These are phyloP conservation scores for Dacryopinax spathularia DNA, from an alignment of 768 basidiomycete species.

Conservation along the genomic window DNA sequence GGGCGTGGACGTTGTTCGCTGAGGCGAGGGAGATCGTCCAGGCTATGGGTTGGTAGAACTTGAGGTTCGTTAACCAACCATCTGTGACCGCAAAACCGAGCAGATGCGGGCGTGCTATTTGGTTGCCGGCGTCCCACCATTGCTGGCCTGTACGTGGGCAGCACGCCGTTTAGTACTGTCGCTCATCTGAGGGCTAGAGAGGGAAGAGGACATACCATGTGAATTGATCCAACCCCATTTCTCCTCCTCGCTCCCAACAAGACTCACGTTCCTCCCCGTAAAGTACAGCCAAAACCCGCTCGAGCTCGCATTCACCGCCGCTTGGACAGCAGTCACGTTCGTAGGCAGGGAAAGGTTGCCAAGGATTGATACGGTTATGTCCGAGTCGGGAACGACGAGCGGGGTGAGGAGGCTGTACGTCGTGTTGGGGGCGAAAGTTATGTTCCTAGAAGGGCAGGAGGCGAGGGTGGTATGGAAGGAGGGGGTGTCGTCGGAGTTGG, in stretches of 20 bases:
- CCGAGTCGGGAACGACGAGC: slow-evolving; percentile 13
- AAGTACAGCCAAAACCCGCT: not conserved
- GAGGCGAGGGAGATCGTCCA: slow-evolving; percentile 28
- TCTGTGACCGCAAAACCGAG: slow-evolving; percentile 36
- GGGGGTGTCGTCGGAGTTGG: not conserved
- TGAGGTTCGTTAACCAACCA: slow-evolving; percentile 28
- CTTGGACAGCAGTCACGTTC: slow-evolving; percentile 32
- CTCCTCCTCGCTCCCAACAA: not conserved
- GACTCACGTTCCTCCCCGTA: not conserved
- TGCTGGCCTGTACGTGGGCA: slow-evolving; percentile 33
- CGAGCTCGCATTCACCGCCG: slow-evolving; percentile 26
- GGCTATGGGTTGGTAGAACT: slow-evolving; percentile 36
- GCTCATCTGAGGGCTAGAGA: too few relatives aligned
- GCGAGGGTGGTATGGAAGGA: not conserved
- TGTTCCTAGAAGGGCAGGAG: not conserved
- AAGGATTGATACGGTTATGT: slow-evolving; percentile 30
- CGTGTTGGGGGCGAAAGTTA: not conserved
- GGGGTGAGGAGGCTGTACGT: slow-evolving; percentile 15
- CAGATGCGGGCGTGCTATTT: slow-evolving; percentile 34
- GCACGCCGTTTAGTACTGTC: too few relatives aligned
- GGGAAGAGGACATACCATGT: not conserved
- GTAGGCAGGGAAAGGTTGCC: slow-evolving; percentile 35
- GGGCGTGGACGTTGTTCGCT: slow-evolving; percentile 28
- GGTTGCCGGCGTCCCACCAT: slow-evolving; percentile 36
- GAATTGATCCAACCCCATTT: not conserved